Conservation (phyloP, 768 basidiomycete genomes). For the Termitomyces heimii region DNA sequence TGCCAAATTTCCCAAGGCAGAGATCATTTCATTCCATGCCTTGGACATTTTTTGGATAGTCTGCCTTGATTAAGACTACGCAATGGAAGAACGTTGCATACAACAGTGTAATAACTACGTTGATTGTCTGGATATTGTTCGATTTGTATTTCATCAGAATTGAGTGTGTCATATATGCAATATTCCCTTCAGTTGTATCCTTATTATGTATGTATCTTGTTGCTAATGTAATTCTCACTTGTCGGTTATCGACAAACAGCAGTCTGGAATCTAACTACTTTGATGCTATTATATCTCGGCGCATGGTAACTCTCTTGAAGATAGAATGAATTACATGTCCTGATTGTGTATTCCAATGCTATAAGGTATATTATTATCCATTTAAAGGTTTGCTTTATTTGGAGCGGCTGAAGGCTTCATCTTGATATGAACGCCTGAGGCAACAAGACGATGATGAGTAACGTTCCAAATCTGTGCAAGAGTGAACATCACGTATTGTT, state of each 20-base stretch:
- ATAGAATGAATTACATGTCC: not conserved
- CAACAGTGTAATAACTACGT: not conserved
- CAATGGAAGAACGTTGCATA: not conserved
- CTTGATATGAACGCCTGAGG: slow-evolving; percentile 50
- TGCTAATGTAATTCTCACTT: not conserved
- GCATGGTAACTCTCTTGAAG: not conserved
- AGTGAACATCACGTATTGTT: not conserved
- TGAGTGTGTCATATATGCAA: too few species aligned
- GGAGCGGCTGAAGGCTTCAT: slow-evolving; percentile 37
- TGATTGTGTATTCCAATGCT: not conserved
- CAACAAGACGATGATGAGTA: slow-evolving; percentile 44
- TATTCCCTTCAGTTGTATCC: not conserved
- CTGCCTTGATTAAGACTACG: not conserved
- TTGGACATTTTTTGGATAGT: not conserved
- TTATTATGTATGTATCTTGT: not conserved
- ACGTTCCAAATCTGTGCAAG: slow-evolving; percentile 47
- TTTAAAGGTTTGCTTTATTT: slow-evolving; percentile 21
- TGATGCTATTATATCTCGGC: not conserved
- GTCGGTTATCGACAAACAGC: not conserved
- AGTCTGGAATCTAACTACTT: not conserved
- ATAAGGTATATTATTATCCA: not conserved
- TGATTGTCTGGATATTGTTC: too few species aligned
- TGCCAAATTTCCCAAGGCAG: not conserved
- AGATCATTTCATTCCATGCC: not conserved
- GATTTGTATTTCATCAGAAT: not conserved